Evolutionary conservation across 257 asterid genomes (phyloP), one percentile per base, ranked within the genome.

Genomic region (Petunia axillaris): DNA sequence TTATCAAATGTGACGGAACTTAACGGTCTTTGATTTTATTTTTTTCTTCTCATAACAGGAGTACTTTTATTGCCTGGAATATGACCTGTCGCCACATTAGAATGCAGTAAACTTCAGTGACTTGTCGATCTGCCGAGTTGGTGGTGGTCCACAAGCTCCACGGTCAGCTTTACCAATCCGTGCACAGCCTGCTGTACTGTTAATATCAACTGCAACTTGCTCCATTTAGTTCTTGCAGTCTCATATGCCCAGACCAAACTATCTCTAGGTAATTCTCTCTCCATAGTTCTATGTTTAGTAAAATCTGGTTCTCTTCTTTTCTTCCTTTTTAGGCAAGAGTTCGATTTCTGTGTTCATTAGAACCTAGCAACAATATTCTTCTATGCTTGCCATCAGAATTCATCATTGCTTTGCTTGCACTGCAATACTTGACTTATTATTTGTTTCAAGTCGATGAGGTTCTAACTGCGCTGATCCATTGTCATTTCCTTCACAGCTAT

Each of bases 131-230:
- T 96, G 88, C 79, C 93, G 97, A 78, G 67, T 94, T 8, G 99
- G 98, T 25, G 98, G 99, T 63, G 98, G 99, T n/a, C 99, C 98
- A 59, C 95, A 88, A 83, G 99, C 98, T 80, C 98, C 99, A 60
- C 97, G 97, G 58, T 96, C 99, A 81, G 99, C 99, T 89, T 87
- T 96, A 80, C 99, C 99, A 3, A 91, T 86, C 80, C 98, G 99
- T 13, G 97, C 99, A 43, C 97, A 93, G 83, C 99, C 99, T 2
- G 86, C 90, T 58, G 93, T 98, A 3, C 91, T 9, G 97, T 94
- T 68, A 89, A 15, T 81, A 83, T 89, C 81, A 90, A 88, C 84
- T 90, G 91, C 70, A 97, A 96, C 83, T 87, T 96, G 83, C 88
- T 90, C 48, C 98, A 94, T 90, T 89, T 92, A 62, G 97, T 93